A percentile compares a stretch with the other conserved stretches of the same genome.
phyloP scores from a whole-genome alignment of 371 early-diverging fungal species.

The Mortierella sp. region DNA sequence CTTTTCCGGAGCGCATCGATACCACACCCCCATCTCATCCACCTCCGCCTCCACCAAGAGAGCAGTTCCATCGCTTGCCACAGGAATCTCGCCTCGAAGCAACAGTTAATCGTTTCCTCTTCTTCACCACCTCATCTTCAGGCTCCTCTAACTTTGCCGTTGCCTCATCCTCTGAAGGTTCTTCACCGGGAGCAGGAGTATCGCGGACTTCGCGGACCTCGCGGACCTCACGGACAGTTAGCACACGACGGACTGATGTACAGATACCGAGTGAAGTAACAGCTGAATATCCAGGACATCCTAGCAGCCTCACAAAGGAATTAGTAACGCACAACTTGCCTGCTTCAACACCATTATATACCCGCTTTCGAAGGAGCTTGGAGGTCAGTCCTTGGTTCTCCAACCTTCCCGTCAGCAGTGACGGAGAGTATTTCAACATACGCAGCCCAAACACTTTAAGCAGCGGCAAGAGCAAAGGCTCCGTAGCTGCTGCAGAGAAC shows the following conservation, averaged over 20 bases:
- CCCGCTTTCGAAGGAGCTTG: constrained; percentile 14
- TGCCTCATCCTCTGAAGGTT: not conserved
- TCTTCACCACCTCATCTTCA: not conserved
- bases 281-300: not conserved
- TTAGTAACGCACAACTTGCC: not conserved
- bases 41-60: no score
- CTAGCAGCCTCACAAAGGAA: not conserved
- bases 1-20: not conserved
- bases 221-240: not conserved
- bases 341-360: constrained; percentile 9
- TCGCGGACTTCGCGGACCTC: no score
- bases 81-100: constrained; percentile 16
- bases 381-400: constrained; percentile 27
- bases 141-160: not conserved
- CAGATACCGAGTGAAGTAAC: not conserved
- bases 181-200: not conserved
- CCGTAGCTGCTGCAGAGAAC: constrained; percentile 3
- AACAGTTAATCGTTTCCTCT: constrained; percentile 6
- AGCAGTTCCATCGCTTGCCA: not conserved
- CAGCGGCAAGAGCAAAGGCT: constrained; percentile 14
- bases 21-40: not conserved
- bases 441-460: constrained; percentile 9
- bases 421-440: constrained; percentile 6
- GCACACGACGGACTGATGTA: not conserved
- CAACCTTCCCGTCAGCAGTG: constrained; percentile 7